Evolutionary conservation across 202 grass and related monocot species (phyloP).

Genomic region (Alloteropsis angusta): DNA sequence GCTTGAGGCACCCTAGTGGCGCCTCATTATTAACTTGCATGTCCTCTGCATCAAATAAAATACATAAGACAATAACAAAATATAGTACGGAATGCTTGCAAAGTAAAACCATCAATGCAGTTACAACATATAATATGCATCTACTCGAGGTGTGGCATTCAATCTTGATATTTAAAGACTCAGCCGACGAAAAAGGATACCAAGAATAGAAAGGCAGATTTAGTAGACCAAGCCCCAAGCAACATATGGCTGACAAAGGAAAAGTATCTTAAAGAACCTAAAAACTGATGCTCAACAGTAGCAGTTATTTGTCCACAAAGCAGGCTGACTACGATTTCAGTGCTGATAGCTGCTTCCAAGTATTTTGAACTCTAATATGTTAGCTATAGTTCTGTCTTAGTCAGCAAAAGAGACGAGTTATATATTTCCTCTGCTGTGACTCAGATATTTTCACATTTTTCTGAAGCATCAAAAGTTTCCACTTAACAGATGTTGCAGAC

Average conservation of each 20-base stretch:
- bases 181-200: not conserved
- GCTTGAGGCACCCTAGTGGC: slow-evolving; percentile 53
- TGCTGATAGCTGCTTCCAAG: not conserved
- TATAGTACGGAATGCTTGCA: slow-evolving; percentile 9
- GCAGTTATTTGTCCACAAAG: not conserved
- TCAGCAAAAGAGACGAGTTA: not conserved
- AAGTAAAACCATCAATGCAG: not conserved
- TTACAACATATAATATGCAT: slow-evolving; percentile 1
- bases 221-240: not conserved
- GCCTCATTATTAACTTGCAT: slow-evolving; percentile 75
- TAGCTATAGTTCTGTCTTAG: not conserved
- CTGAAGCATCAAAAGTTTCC: not conserved
- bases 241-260: not conserved
- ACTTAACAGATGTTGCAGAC: not conserved
- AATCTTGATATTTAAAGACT: slow-evolving; percentile 7
- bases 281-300: not conserved
- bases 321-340: not conserved
- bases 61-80: slow-evolving; percentile 35
- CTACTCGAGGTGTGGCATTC: not conserved
- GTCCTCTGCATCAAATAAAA: slow-evolving; percentile 52
- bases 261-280: not conserved
- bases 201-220: not conserved
- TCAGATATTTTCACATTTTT: not conserved
- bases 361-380: not conserved
- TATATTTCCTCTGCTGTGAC: not conserved